A percentile compares a stretch with the other conserved stretches of the same genome.
Conservation (phyloP, 306 rosid genomes). For the Cercis canadensis region DNA sequence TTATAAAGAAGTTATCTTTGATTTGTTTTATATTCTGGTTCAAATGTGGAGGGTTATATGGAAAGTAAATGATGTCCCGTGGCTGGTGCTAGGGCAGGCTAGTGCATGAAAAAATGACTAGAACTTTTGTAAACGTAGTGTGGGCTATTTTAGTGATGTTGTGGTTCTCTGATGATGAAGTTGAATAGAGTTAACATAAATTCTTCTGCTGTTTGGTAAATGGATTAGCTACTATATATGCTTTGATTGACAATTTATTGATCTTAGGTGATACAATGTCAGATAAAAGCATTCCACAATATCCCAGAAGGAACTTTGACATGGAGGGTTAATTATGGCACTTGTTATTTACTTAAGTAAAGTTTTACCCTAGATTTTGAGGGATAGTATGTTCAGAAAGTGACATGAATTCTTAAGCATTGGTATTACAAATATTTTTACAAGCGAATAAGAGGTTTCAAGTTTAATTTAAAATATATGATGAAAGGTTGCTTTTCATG, state of each 20-base stretch:
- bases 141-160: background rate
- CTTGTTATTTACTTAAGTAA: background rate
- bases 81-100: background rate
- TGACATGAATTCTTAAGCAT: background rate
- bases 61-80: background rate
- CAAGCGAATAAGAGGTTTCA: background rate
- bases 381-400: background rate
- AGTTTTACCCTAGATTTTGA: background rate
- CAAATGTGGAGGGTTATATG: background rate
- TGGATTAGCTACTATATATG: background rate
- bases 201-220: background rate
- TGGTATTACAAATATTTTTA: background rate
- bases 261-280: background rate
- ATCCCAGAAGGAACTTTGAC: background rate
- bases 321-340: background rate
- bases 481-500: background rate
- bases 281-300: background rate
- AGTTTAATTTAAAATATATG: background rate
- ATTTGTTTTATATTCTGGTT: no score
- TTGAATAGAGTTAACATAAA: background rate
- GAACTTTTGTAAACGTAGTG: background rate
- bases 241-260: background rate
- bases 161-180: background rate
- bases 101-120: background rate
- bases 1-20: background rate